These are phyloP conservation scores for Fusarium ambrosium DNA, from an alignment of 2,329 filamentous ascomycete genomes.

Conservation along the genomic window DNA sequence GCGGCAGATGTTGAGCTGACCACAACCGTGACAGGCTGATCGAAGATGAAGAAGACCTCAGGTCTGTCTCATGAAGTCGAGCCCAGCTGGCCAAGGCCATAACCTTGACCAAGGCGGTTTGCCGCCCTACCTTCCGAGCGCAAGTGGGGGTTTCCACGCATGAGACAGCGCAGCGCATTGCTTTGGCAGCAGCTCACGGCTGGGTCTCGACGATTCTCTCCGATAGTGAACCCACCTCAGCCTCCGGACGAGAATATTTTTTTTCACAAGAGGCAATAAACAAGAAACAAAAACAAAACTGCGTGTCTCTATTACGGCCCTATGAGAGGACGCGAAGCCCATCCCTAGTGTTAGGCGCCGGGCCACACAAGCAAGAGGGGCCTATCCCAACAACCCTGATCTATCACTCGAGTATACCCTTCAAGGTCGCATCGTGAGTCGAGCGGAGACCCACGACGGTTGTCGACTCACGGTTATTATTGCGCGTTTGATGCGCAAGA, in stretches of 20 bases:
- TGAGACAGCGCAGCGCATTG: constrained; percentile 2
- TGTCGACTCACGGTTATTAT: constrained; percentile 3
- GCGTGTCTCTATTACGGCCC: constrained; percentile 2
- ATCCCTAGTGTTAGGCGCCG: constrained; percentile 1
- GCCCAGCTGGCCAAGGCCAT: not conserved
- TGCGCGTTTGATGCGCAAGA: constrained; percentile 1
- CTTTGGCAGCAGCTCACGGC: constrained; percentile 5
- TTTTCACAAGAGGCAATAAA: not conserved
- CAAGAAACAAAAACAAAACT: constrained; percentile 12
- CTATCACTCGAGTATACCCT: constrained; percentile 6
- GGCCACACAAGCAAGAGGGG: not conserved
- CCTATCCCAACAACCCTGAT: constrained; percentile 3
- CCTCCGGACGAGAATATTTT: not conserved
- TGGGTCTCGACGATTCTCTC: constrained; percentile 3
- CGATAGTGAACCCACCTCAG: constrained; percentile 1
- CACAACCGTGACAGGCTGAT: not conserved
- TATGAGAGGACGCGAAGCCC: constrained; percentile 1
- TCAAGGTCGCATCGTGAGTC: constrained; percentile 12
- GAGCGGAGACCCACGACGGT: constrained; percentile 10
- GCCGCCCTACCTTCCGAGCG: not conserved
- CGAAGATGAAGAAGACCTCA: not conserved
- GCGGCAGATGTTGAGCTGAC: constrained; percentile 3
- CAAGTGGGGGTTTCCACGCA: constrained; percentile 2
- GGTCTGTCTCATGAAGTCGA: not conserved
- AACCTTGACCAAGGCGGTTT: not conserved